These are phyloP conservation scores for Bombardia bombarda DNA, from an alignment of 495 filamentous ascomycete genomes.

Conservation along the genomic window DNA sequence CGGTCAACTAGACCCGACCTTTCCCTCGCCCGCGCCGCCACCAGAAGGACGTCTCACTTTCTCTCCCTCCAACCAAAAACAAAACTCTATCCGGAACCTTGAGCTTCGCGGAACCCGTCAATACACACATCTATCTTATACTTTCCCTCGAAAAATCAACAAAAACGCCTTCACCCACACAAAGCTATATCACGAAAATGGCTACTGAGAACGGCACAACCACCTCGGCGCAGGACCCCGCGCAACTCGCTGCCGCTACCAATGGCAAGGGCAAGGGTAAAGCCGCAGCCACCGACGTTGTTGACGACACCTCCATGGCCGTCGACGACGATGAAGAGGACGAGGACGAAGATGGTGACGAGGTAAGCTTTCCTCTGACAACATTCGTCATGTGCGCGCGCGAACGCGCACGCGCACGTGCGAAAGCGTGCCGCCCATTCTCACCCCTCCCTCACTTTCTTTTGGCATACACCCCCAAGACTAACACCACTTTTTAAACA, in stretches of 20 bases:
- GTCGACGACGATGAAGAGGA: slow-evolving; percentile 61
- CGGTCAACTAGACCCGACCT: neutral
- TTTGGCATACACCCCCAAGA: neutral
- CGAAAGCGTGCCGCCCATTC: neutral
- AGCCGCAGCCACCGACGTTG: slow-evolving; percentile 43
- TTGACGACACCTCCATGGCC: slow-evolving; percentile 55
- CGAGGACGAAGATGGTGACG: slow-evolving; percentile 54
- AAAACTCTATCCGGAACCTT: neutral
- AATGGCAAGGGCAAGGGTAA: slow-evolving; percentile 48
- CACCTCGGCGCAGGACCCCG: slow-evolving; percentile 13
- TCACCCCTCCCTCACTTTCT: neutral
- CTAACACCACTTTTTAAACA: slow-evolving; percentile 16
- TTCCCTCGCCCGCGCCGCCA: neutral
- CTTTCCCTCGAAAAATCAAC: neutral
- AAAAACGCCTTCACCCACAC: neutral
- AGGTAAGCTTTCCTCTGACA: slow-evolving; percentile 39
- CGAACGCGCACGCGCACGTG: neutral
- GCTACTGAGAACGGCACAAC: slow-evolving; percentile 30
- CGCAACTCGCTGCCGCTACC: slow-evolving; percentile 14
- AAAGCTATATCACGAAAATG: slow-evolving; percentile 28
- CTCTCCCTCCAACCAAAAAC: neutral
- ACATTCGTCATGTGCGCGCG: too few relatives aligned
- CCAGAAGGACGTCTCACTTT: neutral
- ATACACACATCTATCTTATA: neutral
- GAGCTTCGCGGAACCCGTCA: neutral